Evolutionary conservation across 306 rosid genomes (phyloP), one percentile per base, ranked within the genome.

Genomic region (Pueraria montana): DNA sequence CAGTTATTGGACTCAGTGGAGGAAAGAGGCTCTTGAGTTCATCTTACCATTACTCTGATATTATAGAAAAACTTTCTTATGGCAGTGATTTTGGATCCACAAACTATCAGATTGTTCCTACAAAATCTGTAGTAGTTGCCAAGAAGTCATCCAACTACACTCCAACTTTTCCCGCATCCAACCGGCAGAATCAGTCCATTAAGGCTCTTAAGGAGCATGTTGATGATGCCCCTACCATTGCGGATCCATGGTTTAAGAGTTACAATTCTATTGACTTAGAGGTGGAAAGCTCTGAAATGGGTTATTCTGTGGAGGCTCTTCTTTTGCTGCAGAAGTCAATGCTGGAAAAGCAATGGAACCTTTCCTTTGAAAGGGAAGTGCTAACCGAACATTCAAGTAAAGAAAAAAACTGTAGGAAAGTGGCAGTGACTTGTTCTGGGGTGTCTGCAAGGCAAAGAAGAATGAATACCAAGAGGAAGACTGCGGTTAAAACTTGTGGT

Each of bases 331-430:
- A 96, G 79, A 96, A 92, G 86, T 93, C 94, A 64, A 89, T 96
- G 97, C 89, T 96, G 73, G 99, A 96, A 86, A 96, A 96, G 92
- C 99, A 94, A 65, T 94, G 97, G 97, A 92, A 76, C 85, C 98
- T 96, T 75, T 91, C 98, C 0, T 89, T 91, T 17, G 89, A 92
- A 69, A 82, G 85, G 72, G 88, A 83, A 18, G 80, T 82, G 81
- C 81, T 81, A 5, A 66, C 63, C 0, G 84, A 88, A 64, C 42
- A 32, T 23, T 83, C 87, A 1, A 82, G 65, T 58, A 84, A 18
- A 32, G 86, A 73, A 36, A 82, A 74, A 20, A 82, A 30, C 16
- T 32, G 26, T 30, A 83, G 83, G 82, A 90, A 89, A 80, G 86
- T 88, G 52, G 84, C 87, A 0, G 91, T 96, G n/a, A 91, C 93